Evolutionary conservation across 1,284 basidiomycete genomes (phyloP).

Genomic region (Meira miltonrushii): DNA sequence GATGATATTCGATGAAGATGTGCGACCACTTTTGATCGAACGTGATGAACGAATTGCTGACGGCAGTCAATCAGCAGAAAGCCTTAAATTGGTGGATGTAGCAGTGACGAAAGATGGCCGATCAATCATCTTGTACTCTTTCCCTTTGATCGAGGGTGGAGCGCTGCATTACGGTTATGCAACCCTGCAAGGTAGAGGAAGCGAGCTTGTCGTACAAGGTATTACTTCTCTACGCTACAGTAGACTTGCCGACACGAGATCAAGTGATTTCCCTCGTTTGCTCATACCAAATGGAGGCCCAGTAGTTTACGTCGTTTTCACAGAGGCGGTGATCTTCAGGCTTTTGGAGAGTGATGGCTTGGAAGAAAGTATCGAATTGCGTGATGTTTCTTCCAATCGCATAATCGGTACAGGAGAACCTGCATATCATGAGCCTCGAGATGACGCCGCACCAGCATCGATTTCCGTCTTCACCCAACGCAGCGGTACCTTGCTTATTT

Average conservation of each 20-base stretch:
- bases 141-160: background rate
- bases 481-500: conserved; percentile 39
- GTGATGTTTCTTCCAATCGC: conserved; percentile 41
- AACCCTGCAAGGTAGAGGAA: background rate
- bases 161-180: background rate
- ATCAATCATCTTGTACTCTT: background rate
- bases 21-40: conserved; percentile 35
- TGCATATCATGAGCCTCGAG: too few species aligned
- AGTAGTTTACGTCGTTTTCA: conserved; percentile 38
- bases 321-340: conserved; percentile 34
- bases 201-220: background rate
- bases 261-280: conserved; percentile 24
- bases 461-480: conserved; percentile 43
- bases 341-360: conserved; percentile 30
- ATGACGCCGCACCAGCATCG: too few species aligned
- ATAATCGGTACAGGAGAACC: conserved; percentile 43
- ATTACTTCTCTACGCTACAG: background rate
- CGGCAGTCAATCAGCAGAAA: conserved; percentile 4
- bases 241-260: background rate
- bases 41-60: conserved; percentile 11
- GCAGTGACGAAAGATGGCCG: conserved; percentile 1
- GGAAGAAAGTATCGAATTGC: conserved; percentile 52
- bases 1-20: conserved; percentile 43
- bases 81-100: conserved; percentile 5
- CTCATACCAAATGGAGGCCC: conserved; percentile 39